Percentiles rank a stretch among this genome's conserved stretches.
These are phyloP conservation scores for Lentinula sp. DNA, from an alignment of 768 basidiomycete genomes.

Conservation along the genomic window DNA sequence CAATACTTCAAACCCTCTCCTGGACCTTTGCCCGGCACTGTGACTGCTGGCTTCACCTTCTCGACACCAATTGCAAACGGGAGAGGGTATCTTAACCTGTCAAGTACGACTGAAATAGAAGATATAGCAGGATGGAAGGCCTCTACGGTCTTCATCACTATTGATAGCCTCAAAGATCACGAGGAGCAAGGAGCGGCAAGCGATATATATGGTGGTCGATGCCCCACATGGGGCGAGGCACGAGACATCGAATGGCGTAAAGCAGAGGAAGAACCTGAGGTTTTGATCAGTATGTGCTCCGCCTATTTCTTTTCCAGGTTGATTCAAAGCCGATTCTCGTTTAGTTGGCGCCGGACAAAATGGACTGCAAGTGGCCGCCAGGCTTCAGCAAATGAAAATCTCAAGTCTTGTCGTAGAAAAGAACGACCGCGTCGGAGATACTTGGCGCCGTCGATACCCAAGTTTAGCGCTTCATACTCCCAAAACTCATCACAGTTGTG, in stretches of 20 bases:
- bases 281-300: not conserved
- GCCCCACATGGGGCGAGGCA: not conserved
- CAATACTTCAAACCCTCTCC: not conserved
- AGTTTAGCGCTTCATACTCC: conserved; percentile 36
- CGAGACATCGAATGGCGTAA: not conserved
- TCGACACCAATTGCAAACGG: not conserved
- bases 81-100: not conserved
- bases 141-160: conserved; percentile 7
- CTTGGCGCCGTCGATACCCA: conserved; percentile 38
- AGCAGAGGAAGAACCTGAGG: not conserved
- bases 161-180: conserved; percentile 13
- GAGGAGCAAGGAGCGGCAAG: conserved; percentile 10
- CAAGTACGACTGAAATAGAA: not conserved
- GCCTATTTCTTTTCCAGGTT: not conserved
- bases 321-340: not conserved
- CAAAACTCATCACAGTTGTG: conserved; percentile 14
- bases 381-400: conserved; percentile 35
- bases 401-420: conserved; percentile 31
- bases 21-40: not conserved
- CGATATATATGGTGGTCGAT: not conserved
- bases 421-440: conserved; percentile 29
- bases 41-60: not conserved
- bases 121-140: conserved; percentile 11
- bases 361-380: conserved; percentile 36
- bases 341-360: conserved; percentile 40